Conservation (phyloP, 1,139 yeast species). For the Suzukiozyma palmioleophila region DNA sequence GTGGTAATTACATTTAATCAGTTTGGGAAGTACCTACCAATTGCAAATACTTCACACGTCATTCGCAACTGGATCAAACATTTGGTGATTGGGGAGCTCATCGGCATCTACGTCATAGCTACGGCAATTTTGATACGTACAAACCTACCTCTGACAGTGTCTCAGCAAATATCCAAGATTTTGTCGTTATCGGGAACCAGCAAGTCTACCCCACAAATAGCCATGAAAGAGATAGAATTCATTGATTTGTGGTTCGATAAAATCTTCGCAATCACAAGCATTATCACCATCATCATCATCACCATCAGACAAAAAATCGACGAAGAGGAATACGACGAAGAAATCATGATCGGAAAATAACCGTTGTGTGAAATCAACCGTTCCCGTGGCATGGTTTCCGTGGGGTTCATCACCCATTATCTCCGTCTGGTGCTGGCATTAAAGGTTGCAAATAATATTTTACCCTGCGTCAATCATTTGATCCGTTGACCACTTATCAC, state of each 20-base stretch:
- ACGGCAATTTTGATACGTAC: constrained; percentile 75
- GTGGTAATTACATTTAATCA: constrained; percentile 51
- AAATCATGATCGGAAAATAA: constrained; percentile 22
- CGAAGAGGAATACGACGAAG: constrained; percentile 30
- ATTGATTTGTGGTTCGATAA: constrained; percentile 82
- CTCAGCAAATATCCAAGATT: constrained; percentile 45
- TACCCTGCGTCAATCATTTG: too few species aligned
- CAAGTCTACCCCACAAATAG: constrained; percentile 15
- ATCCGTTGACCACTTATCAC: too few species aligned
- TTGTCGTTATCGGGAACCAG: constrained; percentile 37
- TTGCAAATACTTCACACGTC: constrained; percentile 18
- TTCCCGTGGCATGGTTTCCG: too few species aligned
- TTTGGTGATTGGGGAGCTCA: constrained; percentile 60
- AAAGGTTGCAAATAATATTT: too few species aligned
- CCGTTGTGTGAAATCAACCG: too few species aligned
- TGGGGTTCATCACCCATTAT: too few species aligned
- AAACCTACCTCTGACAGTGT: constrained; percentile 61
- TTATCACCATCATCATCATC: constrained; percentile 48
- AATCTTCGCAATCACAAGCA: constrained; percentile 57
- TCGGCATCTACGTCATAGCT: constrained; percentile 77
- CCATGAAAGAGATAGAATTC: constrained; percentile 45
- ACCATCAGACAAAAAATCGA: constrained; percentile 18
- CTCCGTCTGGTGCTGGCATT: too few species aligned
- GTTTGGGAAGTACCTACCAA: constrained; percentile 30
- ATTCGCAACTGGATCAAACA: constrained; percentile 36